Conservation (phyloP, 164 flowering plant species). For the Stephania yunnanensis region DNA sequence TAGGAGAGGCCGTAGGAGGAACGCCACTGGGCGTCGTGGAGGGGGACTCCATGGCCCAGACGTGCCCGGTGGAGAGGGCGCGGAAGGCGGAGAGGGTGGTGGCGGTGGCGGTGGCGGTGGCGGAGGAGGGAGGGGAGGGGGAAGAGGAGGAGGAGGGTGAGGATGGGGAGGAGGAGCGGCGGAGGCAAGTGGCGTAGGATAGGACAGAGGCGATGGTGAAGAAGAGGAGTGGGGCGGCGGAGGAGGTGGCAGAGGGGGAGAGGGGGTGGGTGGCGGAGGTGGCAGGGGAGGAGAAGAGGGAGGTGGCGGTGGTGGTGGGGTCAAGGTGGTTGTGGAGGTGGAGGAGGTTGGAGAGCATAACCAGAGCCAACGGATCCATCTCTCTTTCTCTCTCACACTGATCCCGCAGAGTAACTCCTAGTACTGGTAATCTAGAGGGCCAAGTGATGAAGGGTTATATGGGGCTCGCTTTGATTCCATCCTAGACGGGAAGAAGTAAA, state of each 20-base stretch:
- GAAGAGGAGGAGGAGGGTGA: constrained; percentile 17
- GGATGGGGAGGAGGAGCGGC: constrained; percentile 17
- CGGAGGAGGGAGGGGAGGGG: constrained; percentile 33
- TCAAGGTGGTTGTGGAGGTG: constrained; percentile 86
- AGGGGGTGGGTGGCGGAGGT: constrained; percentile 19
- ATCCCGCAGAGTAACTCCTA: background rate
- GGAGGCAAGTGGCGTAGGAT: constrained; percentile 33
- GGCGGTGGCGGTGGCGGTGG: constrained; percentile 65
- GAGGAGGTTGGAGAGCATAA: constrained; percentile 85
- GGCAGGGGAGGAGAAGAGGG: constrained; percentile 29
- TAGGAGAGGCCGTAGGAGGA: constrained; percentile 82
- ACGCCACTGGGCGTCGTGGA: constrained; percentile 86
- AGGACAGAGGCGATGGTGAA: constrained; percentile 57
- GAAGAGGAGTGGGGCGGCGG: constrained; percentile 51
- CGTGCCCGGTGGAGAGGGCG: constrained; percentile 70
- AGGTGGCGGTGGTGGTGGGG: constrained; percentile 58
- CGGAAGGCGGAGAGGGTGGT: constrained; percentile 71
- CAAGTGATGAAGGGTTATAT: too few species aligned
- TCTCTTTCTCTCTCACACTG: background rate
- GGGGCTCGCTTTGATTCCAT: too few species aligned
- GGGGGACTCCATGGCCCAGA: constrained; percentile 82
- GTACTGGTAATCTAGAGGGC: too few species aligned
- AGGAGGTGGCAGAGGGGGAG: constrained; percentile 36
- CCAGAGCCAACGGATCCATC: constrained; percentile 71
- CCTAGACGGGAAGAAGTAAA: too few species aligned